These are phyloP conservation scores for Carex sylvatica DNA, from an alignment of 202 grass and related monocot species.

Conservation along the genomic window DNA sequence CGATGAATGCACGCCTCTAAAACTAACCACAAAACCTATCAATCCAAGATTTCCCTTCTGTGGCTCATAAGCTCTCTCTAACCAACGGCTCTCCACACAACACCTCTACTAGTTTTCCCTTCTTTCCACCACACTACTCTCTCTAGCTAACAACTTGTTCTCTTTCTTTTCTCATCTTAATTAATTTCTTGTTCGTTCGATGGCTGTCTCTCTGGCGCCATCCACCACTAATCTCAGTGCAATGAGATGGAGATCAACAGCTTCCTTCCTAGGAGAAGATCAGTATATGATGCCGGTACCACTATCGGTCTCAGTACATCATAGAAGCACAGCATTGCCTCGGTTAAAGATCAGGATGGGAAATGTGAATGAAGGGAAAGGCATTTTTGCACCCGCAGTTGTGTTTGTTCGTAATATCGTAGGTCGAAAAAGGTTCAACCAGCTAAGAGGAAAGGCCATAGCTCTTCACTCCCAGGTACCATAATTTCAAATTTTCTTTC, in stretches of 20 bases:
- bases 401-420: slow-evolving; percentile 75
- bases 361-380: slow-evolving; percentile 92
- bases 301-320: slow-evolving; percentile 21
- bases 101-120: slow-evolving; percentile 15
- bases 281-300: slow-evolving; percentile 10
- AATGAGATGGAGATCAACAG: slow-evolving; percentile 46
- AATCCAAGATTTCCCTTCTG: slow-evolving; percentile 32
- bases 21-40: slow-evolving; percentile 25
- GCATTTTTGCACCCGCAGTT: slow-evolving; percentile 76
- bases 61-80: slow-evolving; percentile 22
- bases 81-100: slow-evolving; percentile 25
- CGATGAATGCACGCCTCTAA: slow-evolving; percentile 1
- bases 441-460: slow-evolving; percentile 91
- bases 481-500: not conserved
- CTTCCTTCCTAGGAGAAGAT: slow-evolving; percentile 52
- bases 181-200: not conserved
- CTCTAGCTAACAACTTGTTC: not conserved
- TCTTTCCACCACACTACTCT: not conserved
- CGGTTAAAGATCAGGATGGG: slow-evolving; percentile 67
- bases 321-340: slow-evolving; percentile 24
- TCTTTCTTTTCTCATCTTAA: not conserved
- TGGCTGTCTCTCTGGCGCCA: slow-evolving; percentile 18
- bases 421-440: slow-evolving; percentile 86
- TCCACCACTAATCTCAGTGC: slow-evolving; percentile 6
- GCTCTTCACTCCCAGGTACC: slow-evolving; percentile 89